phyloP scores from a whole-genome alignment of 192 early-diverging fungal genomes.

The Coemansia umbellata region DNA sequence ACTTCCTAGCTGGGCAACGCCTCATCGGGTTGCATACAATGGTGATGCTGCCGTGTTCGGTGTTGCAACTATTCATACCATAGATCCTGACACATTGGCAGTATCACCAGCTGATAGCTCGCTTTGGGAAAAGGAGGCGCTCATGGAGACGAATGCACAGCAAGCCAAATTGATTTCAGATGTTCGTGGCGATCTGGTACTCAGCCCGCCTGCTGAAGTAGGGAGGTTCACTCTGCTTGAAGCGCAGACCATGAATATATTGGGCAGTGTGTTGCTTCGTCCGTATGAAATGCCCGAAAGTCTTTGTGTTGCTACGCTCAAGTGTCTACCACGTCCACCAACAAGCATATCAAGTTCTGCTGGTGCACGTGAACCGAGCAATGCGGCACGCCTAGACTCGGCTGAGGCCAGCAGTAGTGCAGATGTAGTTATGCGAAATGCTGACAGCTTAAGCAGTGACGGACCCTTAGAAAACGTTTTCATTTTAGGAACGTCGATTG shows the following conservation, averaged over 20 bases:
- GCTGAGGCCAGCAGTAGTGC: background rate
- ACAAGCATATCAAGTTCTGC: too few species aligned
- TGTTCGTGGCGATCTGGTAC: background rate
- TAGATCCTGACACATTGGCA: slow-evolving; percentile 13
- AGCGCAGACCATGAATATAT: slow-evolving; percentile 62
- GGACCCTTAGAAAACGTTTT: slow-evolving; percentile 50
- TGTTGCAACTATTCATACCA: slow-evolving; percentile 54
- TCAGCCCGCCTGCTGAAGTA: slow-evolving; percentile 14
- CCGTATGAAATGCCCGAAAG: slow-evolving; percentile 36
- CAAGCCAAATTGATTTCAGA: slow-evolving; percentile 1
- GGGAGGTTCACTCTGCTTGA: slow-evolving; percentile 66
- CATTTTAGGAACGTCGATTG: slow-evolving; percentile 72
- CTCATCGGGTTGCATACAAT: slow-evolving; percentile 66
- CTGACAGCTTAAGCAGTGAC: background rate
- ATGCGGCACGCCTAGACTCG: too few species aligned
- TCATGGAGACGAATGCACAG: slow-evolving; percentile 8
- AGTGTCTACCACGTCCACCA: slow-evolving; percentile 4
- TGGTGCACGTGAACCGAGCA: too few species aligned
- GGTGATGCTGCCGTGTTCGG: slow-evolving; percentile 57
- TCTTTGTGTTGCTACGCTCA: slow-evolving; percentile 27
- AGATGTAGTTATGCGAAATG: background rate
- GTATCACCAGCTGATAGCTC: background rate
- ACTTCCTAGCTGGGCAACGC: slow-evolving; percentile 58
- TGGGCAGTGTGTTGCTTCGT: slow-evolving; percentile 16
- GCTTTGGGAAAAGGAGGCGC: slow-evolving; percentile 6